Percentiles rank a stretch among this genome's conserved stretches.
Conservation (phyloP, 139 green algal species). For the Chlamydomonas schloesseri region DNA sequence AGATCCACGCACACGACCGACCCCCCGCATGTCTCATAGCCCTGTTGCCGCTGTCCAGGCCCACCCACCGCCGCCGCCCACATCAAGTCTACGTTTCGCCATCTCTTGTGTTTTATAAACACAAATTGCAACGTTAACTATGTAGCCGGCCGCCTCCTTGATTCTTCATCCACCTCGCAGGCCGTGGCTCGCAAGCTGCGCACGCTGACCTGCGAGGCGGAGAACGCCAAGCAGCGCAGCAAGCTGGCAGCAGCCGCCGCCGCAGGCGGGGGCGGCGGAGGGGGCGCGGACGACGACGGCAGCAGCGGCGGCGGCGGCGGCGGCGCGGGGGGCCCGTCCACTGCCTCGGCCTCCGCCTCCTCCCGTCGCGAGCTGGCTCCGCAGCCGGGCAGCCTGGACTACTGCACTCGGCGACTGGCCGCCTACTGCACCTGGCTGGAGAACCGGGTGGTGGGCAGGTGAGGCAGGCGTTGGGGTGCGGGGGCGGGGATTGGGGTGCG, state of each 20-base stretch:
- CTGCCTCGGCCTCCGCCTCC: too few relatives aligned
- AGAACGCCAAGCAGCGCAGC: conserved; percentile 22
- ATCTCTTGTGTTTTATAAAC: too few relatives aligned
- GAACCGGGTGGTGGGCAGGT: conserved; percentile 20
- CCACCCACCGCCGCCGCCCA: too few relatives aligned
- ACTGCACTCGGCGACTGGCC: conserved; percentile 6
- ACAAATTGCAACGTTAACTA: too few relatives aligned
- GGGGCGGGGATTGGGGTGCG: neutral
- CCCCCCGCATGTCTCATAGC: neutral
- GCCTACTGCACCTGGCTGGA: conserved; percentile 41
- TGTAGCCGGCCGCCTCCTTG: too few relatives aligned
- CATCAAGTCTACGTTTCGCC: too few relatives aligned
- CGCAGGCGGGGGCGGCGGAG: neutral
- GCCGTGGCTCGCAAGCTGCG: conserved; percentile 23
- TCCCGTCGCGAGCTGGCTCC: neutral
- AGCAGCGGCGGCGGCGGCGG: neutral
- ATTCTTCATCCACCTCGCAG: too few relatives aligned
- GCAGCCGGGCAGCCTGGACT: conserved; percentile 25
- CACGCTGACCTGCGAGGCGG: conserved; percentile 18
- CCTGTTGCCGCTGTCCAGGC: too few relatives aligned
- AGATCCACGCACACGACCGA: neutral
- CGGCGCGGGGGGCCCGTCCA: too few relatives aligned
- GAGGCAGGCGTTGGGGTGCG: neutral
- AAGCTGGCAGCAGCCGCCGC: conserved; percentile 14
- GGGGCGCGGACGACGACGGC: neutral